phyloP scores from a whole-genome alignment of 2,329 filamentous ascomycete species.

The Coleophoma cylindrospora region DNA sequence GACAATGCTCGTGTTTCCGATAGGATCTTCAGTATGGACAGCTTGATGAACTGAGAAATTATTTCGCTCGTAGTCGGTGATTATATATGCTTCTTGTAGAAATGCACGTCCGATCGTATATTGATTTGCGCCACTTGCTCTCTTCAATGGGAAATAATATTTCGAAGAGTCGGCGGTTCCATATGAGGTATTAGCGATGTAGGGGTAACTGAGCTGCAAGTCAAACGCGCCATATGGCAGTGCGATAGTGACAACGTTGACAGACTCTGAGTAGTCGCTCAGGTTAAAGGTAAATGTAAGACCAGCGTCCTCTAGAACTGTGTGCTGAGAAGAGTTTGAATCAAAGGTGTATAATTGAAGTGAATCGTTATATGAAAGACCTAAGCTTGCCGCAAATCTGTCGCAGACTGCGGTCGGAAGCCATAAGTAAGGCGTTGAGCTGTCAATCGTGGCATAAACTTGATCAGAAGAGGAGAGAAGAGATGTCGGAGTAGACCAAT shows the following conservation, averaged over 20 bases:
- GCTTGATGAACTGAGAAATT: constrained; percentile 27
- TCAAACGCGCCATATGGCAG: constrained; percentile 28
- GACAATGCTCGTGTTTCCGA: constrained; percentile 17
- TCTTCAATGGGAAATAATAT: constrained; percentile 32
- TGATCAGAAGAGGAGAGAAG: constrained; percentile 15
- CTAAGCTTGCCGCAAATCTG: constrained; percentile 58
- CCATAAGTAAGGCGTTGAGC: constrained; percentile 60
- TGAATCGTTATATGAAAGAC: constrained; percentile 58
- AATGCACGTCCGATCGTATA: constrained; percentile 29
- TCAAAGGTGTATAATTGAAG: constrained; percentile 62
- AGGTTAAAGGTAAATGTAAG: constrained; percentile 53
- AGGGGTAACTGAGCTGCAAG: constrained; percentile 21
- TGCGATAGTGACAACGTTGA: constrained; percentile 38
- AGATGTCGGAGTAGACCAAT: constrained; percentile 41
- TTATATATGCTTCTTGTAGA: constrained; percentile 29
- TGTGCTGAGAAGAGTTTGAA: constrained; percentile 45
- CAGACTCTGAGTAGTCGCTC: constrained; percentile 33
- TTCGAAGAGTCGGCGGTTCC: constrained; percentile 24
- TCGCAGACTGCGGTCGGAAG: constrained; percentile 56
- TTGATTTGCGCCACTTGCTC: constrained; percentile 20
- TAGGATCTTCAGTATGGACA: constrained; percentile 17
- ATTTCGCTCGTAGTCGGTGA: constrained; percentile 27
- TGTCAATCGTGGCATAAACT: constrained; percentile 44
- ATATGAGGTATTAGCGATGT: constrained; percentile 40
- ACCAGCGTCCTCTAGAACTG: constrained; percentile 36